Percentiles rank a stretch among this genome's conserved stretches.
phyloP scores from a whole-genome alignment of 2,329 filamentous ascomycete species.

The Cladobotryum protrusum region DNA sequence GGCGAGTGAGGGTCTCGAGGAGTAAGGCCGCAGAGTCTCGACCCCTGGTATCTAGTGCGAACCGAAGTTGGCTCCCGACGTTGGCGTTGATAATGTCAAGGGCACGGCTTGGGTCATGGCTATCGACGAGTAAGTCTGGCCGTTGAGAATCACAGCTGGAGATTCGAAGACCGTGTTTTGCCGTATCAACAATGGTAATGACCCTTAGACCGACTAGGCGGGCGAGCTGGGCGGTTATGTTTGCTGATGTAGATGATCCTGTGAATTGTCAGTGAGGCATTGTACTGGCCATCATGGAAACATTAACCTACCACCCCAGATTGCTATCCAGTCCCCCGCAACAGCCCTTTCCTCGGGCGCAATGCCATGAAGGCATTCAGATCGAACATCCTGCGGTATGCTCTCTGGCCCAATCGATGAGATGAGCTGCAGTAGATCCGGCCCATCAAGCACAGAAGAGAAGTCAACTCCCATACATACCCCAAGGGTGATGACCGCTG shows the following conservation, averaged over 20 bases:
- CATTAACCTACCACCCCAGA: conserved; percentile 58
- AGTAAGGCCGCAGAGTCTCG: conserved; percentile 56
- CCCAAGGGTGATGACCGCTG: conserved; percentile 59
- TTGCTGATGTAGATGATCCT: conserved; percentile 64
- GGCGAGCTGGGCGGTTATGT: conserved; percentile 61
- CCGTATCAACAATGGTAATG: conserved; percentile 59
- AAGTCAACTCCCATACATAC: conserved; percentile 67
- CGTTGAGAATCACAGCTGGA: conserved; percentile 36
- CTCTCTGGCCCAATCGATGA: conserved; percentile 36
- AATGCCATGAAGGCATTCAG: conserved; percentile 57
- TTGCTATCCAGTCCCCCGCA: conserved; percentile 61
- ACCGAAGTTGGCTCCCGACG: conserved; percentile 52
- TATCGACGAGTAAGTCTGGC: conserved; percentile 63
- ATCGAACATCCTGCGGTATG: conserved; percentile 54
- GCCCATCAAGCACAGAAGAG: conserved; percentile 42
- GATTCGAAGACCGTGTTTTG: conserved; percentile 57
- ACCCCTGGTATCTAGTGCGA: conserved; percentile 63
- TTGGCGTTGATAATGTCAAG: conserved; percentile 57
- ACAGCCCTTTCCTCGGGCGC: conserved; percentile 45
- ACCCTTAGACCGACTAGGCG: conserved; percentile 59
- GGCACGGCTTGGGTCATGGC: conserved; percentile 55
- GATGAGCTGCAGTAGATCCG: conserved; percentile 51
- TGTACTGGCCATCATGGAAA: neutral
- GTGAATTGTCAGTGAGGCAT: neutral
- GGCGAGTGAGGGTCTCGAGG: conserved; percentile 42